Evolutionary conservation across 441 rosid species (phyloP).

Genomic region (Populus hybrid): DNA sequence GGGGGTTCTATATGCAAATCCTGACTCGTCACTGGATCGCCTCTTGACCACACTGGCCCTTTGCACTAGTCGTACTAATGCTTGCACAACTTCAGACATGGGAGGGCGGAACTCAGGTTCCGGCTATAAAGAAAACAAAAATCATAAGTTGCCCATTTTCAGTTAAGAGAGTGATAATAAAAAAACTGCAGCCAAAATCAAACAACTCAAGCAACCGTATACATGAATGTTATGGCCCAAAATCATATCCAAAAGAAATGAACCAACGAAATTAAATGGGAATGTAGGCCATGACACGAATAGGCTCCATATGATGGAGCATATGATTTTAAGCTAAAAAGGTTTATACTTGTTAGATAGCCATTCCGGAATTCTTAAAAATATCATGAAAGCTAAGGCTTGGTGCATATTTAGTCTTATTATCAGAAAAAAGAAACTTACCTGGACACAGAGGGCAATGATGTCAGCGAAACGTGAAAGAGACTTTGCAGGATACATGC

Average conservation of each 20-base stretch:
- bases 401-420: neutral
- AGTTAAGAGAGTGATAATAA: neutral
- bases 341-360: no score
- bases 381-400: neutral
- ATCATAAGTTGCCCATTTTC: neutral
- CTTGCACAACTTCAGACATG: constrained; percentile 98
- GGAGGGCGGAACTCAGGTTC: constrained; percentile 98
- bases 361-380: neutral
- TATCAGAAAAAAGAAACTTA: constrained; percentile 21
- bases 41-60: constrained; percentile 81
- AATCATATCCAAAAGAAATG: neutral
- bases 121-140: constrained; percentile 41
- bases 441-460: constrained; percentile 95
- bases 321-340: no score
- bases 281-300: no score
- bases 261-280: neutral
- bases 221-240: neutral
- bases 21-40: constrained; percentile 81
- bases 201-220: neutral
- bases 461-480: constrained; percentile 96
- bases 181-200: neutral
- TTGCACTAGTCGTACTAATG: constrained; percentile 83
- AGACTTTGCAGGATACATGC: constrained; percentile 97
- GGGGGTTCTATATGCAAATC: constrained; percentile 75
- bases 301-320: no score